Conservation (phyloP, 140 eudicot genomes). For the Cichorium intybus region DNA sequence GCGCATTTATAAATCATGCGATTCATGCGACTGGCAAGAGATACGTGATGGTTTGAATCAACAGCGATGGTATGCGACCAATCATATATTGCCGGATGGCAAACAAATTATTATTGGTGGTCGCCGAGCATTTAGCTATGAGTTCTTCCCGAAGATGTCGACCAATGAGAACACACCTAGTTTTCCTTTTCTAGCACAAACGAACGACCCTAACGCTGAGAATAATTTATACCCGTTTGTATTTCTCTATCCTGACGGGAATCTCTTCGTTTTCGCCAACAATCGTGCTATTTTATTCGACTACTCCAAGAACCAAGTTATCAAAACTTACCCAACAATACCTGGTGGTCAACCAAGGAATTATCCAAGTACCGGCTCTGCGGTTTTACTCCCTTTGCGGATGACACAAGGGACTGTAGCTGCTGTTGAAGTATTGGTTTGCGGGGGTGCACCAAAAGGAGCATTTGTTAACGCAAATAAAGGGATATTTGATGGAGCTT, state of each 20-base stretch:
- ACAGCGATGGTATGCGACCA: conserved; percentile 61
- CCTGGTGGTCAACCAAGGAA: conserved; percentile 65
- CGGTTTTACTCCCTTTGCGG: conserved; percentile 55
- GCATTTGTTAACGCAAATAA: conserved; percentile 33
- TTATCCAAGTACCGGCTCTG: conserved; percentile 75
- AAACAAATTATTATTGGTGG: conserved; percentile 61
- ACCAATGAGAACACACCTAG: not conserved
- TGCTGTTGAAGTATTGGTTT: conserved; percentile 56
- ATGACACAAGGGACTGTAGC: not conserved
- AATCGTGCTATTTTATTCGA: conserved; percentile 58
- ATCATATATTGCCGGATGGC: conserved; percentile 60
- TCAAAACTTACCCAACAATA: conserved; percentile 48
- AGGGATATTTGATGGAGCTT: conserved; percentile 37
- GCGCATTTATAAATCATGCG: conserved; percentile 29
- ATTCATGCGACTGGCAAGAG: conserved; percentile 67
- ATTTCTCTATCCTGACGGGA: conserved; percentile 53
- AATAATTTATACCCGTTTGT: conserved; percentile 70
- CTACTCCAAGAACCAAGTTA: conserved; percentile 29
- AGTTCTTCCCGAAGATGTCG: conserved; percentile 52
- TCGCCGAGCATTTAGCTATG: conserved; percentile 49
- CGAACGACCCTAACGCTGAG: conserved; percentile 43
- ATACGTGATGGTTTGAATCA: conserved; percentile 11
- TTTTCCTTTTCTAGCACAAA: conserved; percentile 40
- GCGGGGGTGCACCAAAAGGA: conserved; percentile 77
- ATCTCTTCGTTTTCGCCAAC: conserved; percentile 55